Evolutionary conservation across 2,329 filamentous ascomycete species (phyloP), one percentile per base, ranked within the genome.

Genomic region (Aspergillus sergii): DNA sequence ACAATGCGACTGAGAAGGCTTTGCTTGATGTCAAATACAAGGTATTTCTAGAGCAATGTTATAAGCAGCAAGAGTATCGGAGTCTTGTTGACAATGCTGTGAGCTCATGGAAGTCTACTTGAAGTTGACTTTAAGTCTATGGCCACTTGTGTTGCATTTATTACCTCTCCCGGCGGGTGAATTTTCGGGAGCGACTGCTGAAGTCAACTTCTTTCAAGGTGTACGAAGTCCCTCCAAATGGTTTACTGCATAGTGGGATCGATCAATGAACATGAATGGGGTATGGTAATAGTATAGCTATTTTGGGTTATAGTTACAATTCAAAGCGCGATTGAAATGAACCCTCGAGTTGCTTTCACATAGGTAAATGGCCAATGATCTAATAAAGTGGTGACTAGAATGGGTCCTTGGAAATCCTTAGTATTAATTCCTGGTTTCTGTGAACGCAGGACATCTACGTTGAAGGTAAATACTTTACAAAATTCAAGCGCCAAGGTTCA

Each of bases 1-100:
- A 84, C 59, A 87, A 96, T 75, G 80, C 82, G 63, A 85, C 86
- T 12, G 90, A 97, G 83, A 94, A 91, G 83, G 88, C 87, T 74
- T 80, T 99, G 68, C 82, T 99, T 58, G 85, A 91, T 71, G 90
- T 90, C 66, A 99, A 99, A 84, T 99, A 97, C 76, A 89, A 92
- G 73, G 88, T 99, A n/a, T 98, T 98, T 83, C 79, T 98, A 61
- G 92, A 97, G 79, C 93, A 96, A 84, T 95, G 92, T 78, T 86
- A 89, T 73, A 90, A 90, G 63, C 95, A 99, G 83, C 90, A 92
- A 78, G 83, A 85, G 64, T 97, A 96, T 76, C 86, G 95, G 72
- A 87, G 84, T 72, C 89, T 89, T 76, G 86, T 99, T 11, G 91
- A 99, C 75, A 86, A 86, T 57, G 84, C 80, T 12, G 74, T 85